These are phyloP conservation scores for Cladophialophora psammophila DNA, from an alignment of 2,329 filamentous ascomycete genomes.

Conservation along the genomic window DNA sequence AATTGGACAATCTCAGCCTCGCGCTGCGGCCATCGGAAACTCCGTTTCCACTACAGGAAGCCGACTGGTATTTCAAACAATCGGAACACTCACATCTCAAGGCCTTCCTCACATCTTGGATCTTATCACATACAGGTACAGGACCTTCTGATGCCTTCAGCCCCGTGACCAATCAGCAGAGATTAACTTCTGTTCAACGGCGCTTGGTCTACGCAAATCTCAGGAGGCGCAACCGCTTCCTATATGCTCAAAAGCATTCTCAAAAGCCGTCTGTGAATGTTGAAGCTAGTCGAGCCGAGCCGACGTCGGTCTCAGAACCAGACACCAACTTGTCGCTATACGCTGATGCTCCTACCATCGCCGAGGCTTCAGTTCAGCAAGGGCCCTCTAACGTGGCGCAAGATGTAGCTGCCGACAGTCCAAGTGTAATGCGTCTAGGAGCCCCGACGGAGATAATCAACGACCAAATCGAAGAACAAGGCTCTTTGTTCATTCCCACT, in stretches of 20 bases:
- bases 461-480: neutral
- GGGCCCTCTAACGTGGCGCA: neutral
- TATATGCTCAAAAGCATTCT: conserved; percentile 12
- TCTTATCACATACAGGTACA: neutral
- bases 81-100: conserved; percentile 3
- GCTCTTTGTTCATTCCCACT: neutral
- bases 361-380: neutral
- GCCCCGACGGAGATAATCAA: neutral
- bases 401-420: neutral
- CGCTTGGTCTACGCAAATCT: conserved; percentile 14
- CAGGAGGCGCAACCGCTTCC: conserved; percentile 13
- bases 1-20: conserved; percentile 9
- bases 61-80: conserved; percentile 2
- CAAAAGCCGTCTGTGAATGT: neutral
- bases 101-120: neutral
- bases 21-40: conserved; percentile 9
- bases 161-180: neutral
- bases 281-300: too few relatives aligned
- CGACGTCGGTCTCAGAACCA: neutral
- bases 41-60: conserved; percentile 1
- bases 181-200: neutral
- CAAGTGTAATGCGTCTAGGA: neutral
- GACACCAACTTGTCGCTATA: too few relatives aligned
- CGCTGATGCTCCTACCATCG: too few relatives aligned
- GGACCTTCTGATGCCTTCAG: too few relatives aligned